Evolutionary conservation across 805 yeast genomes (phyloP).

Genomic region (Clavispora carvajalis): DNA sequence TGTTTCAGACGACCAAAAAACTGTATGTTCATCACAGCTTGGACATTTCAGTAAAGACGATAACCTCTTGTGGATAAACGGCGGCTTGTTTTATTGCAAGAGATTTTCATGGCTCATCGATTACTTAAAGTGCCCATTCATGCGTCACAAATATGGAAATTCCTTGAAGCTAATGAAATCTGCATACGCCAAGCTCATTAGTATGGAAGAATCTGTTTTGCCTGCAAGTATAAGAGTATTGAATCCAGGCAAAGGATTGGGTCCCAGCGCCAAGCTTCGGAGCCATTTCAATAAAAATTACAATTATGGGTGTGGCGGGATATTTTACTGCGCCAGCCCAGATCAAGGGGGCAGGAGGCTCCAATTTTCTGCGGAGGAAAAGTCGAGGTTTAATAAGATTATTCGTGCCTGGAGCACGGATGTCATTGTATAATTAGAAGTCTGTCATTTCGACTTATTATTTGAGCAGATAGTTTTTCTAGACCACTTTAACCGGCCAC

Average conservation of each 20-base stretch:
- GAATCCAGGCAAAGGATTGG: conserved; percentile 5
- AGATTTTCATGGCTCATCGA: conserved; percentile 10
- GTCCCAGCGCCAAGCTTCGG: background rate
- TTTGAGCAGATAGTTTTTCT: too few relatives aligned
- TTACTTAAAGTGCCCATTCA: conserved; percentile 6
- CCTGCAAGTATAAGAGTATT: conserved; percentile 8
- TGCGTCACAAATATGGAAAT: conserved; percentile 4
- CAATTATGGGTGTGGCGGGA: conserved; percentile 13
- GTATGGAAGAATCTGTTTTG: conserved; percentile 7
- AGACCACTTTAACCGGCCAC: too few relatives aligned
- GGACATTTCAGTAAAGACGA: conserved; percentile 18
- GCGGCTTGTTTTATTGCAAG: conserved; percentile 24
- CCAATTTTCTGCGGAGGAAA: conserved; percentile 4
- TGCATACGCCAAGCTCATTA: conserved; percentile 5
- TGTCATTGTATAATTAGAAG: too few relatives aligned
- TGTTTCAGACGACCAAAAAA: conserved; percentile 9
- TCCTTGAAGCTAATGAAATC: conserved; percentile 3
- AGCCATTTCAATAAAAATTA: conserved; percentile 8
- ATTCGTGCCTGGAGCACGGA: too few relatives aligned
- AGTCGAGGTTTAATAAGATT: too few relatives aligned
- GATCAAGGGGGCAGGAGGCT: conserved; percentile 9
- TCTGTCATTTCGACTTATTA: too few relatives aligned
- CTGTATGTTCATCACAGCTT: conserved; percentile 23
- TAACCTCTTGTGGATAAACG: conserved; percentile 25
- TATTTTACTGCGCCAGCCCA: conserved; percentile 11